Evolutionary conservation across 768 basidiomycete genomes (phyloP).

Genomic region (Tricholoma sp.): DNA sequence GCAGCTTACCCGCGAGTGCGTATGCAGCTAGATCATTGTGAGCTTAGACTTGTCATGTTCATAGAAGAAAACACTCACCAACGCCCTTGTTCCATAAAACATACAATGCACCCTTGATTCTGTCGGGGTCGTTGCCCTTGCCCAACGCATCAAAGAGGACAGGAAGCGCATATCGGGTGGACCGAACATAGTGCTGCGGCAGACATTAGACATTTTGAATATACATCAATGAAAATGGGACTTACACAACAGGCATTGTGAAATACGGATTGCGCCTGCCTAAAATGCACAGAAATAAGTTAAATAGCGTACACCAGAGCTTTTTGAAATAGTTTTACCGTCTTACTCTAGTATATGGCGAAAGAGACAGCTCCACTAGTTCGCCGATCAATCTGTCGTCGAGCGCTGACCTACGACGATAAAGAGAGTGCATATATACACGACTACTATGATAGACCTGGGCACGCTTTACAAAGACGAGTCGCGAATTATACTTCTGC

Average conservation of each 20-base stretch:
- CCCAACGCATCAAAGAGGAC: slow-evolving; percentile 54
- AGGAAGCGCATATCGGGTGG: slow-evolving; percentile 62
- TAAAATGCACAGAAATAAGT: slow-evolving; percentile 19
- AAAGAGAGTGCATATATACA: slow-evolving; percentile 71
- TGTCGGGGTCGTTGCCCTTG: slow-evolving; percentile 82
- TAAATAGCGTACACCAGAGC: neutral
- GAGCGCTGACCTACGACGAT: slow-evolving; percentile 67
- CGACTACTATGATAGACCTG: slow-evolving; percentile 75
- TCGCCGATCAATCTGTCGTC: slow-evolving; percentile 68
- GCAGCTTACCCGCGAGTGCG: slow-evolving; percentile 55
- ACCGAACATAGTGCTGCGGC: slow-evolving; percentile 61
- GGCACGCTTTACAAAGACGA: slow-evolving; percentile 72
- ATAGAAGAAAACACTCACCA: slow-evolving; percentile 32
- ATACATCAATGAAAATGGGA: slow-evolving; percentile 5
- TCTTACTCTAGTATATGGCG: slow-evolving; percentile 73
- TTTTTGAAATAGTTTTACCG: slow-evolving; percentile 39
- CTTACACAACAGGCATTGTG: slow-evolving; percentile 62
- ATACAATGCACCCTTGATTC: slow-evolving; percentile 93
- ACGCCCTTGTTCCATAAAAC: slow-evolving; percentile 69
- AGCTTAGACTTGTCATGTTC: slow-evolving; percentile 5
- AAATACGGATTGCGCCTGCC: slow-evolving; percentile 65
- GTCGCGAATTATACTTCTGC: slow-evolving; percentile 72
- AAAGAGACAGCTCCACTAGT: slow-evolving; percentile 69
- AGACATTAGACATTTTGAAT: slow-evolving; percentile 3
- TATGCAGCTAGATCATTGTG: slow-evolving; percentile 46